phyloP scores from a whole-genome alignment of 768 basidiomycete species.

The Leccinum broughii region DNA sequence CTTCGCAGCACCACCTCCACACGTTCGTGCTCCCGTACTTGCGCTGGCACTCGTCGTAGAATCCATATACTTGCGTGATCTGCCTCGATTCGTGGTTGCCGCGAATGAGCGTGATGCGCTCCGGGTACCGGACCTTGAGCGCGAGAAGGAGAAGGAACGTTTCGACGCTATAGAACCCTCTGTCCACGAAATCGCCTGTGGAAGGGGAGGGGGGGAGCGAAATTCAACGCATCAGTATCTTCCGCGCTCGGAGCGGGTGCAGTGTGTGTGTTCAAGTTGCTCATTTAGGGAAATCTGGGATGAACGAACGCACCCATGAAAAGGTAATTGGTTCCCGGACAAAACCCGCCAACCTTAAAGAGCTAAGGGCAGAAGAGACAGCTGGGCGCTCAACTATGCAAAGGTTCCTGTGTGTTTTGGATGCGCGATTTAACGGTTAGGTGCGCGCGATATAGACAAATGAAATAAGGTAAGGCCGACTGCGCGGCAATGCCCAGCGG shows the following conservation, averaged over 20 bases:
- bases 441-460: too few relatives aligned
- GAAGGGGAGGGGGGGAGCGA: neutral
- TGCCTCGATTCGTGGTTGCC: conserved; percentile 98
- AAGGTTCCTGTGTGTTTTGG: too few relatives aligned
- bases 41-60: conserved; percentile 94
- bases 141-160: conserved; percentile 94
- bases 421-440: too few relatives aligned
- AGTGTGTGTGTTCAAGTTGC: neutral
- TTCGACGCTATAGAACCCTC: conserved; percentile 96
- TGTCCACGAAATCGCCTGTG: conserved; percentile 95
- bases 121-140: conserved; percentile 95
- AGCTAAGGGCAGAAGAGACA: conserved; percentile 34
- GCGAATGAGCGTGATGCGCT: conserved; percentile 93
- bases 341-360: conserved; percentile 89
- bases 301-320: conserved; percentile 76
- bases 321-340: conserved; percentile 92
- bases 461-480: too few relatives aligned
- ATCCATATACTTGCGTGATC: conserved; percentile 95
- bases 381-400: too few relatives aligned
- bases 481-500: too few relatives aligned
- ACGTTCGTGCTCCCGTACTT: conserved; percentile 95
- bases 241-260: neutral
- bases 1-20: conserved; percentile 98
- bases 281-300: neutral
- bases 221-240: conserved; percentile 10